Conservation (phyloP, 176 grass and related monocot genomes). For the Avena sativa region DNA sequence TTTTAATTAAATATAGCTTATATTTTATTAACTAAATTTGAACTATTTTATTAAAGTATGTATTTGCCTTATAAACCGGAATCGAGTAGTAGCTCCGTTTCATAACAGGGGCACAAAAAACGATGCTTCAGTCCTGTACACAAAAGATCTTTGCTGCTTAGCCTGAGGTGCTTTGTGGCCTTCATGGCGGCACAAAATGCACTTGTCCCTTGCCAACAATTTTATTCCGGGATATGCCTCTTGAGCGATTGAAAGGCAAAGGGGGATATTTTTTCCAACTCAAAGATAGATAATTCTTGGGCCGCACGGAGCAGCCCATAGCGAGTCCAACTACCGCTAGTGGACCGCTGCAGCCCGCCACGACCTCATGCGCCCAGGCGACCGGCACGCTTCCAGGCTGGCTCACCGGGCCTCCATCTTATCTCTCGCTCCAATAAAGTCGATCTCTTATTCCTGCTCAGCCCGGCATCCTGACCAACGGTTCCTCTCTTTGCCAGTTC, state of each 20-base stretch:
- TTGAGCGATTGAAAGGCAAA: slow-evolving; percentile 34
- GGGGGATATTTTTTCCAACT: slow-evolving; percentile 23
- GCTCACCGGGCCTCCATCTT: neutral
- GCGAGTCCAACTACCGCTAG: neutral
- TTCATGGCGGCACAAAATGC: slow-evolving; percentile 21
- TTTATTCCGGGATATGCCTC: slow-evolving; percentile 51
- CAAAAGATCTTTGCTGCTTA: slow-evolving; percentile 17
- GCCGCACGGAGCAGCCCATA: neutral
- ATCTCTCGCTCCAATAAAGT: neutral
- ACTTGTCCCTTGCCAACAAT: slow-evolving; percentile 24
- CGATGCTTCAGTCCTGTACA: neutral
- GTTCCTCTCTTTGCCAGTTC: too few relatives aligned
- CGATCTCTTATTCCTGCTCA: neutral
- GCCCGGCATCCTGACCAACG: neutral
- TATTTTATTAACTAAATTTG: too few relatives aligned
- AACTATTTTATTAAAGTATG: too few relatives aligned
- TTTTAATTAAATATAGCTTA: too few relatives aligned
- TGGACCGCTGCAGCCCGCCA: neutral
- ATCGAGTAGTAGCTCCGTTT: neutral
- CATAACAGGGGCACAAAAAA: neutral
- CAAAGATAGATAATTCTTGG: neutral
- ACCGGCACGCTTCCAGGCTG: neutral
- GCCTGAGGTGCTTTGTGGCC: neutral
- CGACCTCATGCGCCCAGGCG: too few relatives aligned
- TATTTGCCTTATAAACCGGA: too few relatives aligned